These are phyloP conservation scores for Forsythia suspensa DNA, from an alignment of 257 asterid species.

Conservation along the genomic window DNA sequence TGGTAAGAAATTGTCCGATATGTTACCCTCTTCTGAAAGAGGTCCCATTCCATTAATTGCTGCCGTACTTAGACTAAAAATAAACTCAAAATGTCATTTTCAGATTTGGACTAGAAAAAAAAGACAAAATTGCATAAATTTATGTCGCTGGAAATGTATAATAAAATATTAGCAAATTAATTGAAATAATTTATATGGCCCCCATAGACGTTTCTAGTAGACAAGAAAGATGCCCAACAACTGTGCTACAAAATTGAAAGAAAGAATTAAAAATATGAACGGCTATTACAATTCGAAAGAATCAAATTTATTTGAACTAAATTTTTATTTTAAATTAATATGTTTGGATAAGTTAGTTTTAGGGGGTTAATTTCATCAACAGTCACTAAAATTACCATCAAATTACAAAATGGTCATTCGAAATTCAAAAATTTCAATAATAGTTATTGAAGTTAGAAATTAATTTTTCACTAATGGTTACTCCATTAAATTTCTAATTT, in stretches of 20 bases:
- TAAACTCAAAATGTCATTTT: not conserved
- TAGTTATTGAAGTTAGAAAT: too few relatives aligned
- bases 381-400: too few relatives aligned
- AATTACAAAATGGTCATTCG: too few relatives aligned
- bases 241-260: not conserved
- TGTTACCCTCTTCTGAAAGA: not conserved
- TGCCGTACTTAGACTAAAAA: not conserved
- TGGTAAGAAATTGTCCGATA: not conserved
- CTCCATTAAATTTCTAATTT: too few relatives aligned
- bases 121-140: not conserved
- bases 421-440: too few relatives aligned
- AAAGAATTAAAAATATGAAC: not conserved
- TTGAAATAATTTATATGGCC: too few relatives aligned
- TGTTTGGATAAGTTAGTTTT: too few relatives aligned
- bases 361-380: too few relatives aligned
- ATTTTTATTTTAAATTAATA: too few relatives aligned
- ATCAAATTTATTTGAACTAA: not conserved
- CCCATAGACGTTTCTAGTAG: not conserved
- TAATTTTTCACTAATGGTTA: too few relatives aligned
- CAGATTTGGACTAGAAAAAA: not conserved
- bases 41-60: not conserved
- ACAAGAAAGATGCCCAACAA: not conserved
- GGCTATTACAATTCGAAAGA: not conserved
- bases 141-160: too few relatives aligned
- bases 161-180: too few relatives aligned